phyloP scores from a whole-genome alignment of 2,329 filamentous ascomycete genomes.

The Paracorniculantispora psalliotae region DNA sequence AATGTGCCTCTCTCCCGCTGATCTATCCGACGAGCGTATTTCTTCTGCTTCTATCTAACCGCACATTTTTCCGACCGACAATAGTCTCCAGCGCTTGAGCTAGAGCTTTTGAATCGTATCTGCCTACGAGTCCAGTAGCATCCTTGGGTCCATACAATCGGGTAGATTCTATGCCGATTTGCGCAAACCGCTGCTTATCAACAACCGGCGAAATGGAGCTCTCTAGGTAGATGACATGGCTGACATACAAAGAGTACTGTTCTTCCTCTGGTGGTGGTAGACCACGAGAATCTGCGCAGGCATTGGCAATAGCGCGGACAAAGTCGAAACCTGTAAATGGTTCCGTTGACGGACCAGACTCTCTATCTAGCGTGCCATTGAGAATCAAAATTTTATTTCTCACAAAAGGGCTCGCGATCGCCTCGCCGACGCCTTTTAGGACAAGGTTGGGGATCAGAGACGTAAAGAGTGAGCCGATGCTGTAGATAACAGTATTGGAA shows the following conservation, averaged over 20 bases:
- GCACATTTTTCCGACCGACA: constrained; percentile 51
- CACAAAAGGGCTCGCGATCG: constrained; percentile 38
- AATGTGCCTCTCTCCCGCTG: neutral
- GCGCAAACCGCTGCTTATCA: constrained; percentile 57
- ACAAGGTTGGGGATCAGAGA: constrained; percentile 80
- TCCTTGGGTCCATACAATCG: constrained; percentile 67
- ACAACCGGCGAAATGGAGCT: constrained; percentile 65
- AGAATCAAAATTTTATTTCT: constrained; percentile 76
- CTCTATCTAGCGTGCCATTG: constrained; percentile 78
- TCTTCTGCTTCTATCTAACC: constrained; percentile 35
- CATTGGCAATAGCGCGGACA: constrained; percentile 70
- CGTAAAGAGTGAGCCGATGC: constrained; percentile 90
- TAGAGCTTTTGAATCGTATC: constrained; percentile 73
- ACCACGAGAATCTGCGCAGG: constrained; percentile 63
- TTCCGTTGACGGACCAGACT: constrained; percentile 65
- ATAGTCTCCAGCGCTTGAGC: constrained; percentile 72
- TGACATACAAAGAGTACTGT: constrained; percentile 67
- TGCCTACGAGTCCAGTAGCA: constrained; percentile 37
- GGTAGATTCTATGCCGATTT: constrained; percentile 71
- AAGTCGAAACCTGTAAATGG: constrained; percentile 77
- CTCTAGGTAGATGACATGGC: constrained; percentile 77
- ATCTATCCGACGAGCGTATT: constrained; percentile 38
- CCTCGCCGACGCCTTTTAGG: constrained; percentile 65
- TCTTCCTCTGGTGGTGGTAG: constrained; percentile 31
- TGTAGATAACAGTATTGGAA: constrained; percentile 73